phyloP scores from a whole-genome alignment of 768 basidiomycete genomes.

The Phaffia tasmanica region DNA sequence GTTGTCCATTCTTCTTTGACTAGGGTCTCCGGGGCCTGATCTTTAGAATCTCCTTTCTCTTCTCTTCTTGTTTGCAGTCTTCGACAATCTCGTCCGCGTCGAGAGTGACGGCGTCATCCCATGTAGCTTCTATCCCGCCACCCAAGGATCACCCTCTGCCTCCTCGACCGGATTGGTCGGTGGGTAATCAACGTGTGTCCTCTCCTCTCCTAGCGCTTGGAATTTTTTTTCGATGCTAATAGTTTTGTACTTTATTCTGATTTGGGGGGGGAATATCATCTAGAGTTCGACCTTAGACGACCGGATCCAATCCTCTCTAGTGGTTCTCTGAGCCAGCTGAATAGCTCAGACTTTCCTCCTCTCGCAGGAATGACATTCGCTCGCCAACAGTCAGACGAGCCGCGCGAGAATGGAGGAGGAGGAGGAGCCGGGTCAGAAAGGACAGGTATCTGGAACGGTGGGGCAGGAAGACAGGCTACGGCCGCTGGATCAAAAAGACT shows the following conservation, averaged over 20 bases:
- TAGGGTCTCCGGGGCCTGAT: neutral
- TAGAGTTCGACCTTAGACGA: slow-evolving; percentile 22
- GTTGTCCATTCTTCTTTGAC: too few relatives aligned
- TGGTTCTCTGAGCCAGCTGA: neutral
- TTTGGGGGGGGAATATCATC: neutral
- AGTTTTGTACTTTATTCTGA: neutral
- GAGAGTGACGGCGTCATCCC: slow-evolving; percentile 4
- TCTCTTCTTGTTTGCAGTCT: neutral
- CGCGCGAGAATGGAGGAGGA: neutral
- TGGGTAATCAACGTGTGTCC: slow-evolving; percentile 23
- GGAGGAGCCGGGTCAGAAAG: neutral
- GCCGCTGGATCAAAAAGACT: too few relatives aligned
- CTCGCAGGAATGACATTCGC: neutral
- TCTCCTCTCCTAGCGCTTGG: neutral
- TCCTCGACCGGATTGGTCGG: slow-evolving; percentile 23
- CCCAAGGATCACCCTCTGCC: slow-evolving; percentile 26
- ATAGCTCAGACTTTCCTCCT: slow-evolving; percentile 19
- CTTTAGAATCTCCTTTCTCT: neutral
- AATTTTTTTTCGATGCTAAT: neutral
- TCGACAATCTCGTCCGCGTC: slow-evolving; percentile 18
- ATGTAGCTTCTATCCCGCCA: slow-evolving; percentile 22
- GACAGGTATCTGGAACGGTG: slow-evolving; percentile 6
- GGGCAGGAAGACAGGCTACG: neutral
- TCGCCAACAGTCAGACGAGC: neutral
- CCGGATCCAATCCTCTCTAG: slow-evolving; percentile 9